Evolutionary conservation across 768 basidiomycete genomes (phyloP), one percentile per base, ranked within the genome.

Genomic region (Mycena amicta): DNA sequence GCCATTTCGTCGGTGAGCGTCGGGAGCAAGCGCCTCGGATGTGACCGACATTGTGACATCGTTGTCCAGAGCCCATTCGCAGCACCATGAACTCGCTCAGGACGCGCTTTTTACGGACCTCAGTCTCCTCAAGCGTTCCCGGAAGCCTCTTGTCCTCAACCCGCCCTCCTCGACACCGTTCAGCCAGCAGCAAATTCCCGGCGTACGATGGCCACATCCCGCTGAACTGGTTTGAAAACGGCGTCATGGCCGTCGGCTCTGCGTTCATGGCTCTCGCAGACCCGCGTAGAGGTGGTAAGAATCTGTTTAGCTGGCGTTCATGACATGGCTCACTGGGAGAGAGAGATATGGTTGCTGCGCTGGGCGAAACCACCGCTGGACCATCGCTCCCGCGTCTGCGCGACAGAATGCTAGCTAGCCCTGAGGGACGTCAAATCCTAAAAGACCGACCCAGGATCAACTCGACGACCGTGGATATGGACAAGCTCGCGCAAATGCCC

Each of bases 311-410:
- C 23, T 37, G 27, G 52, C 51, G 23, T 47, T n/a, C 16, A 45
- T 37, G n/a, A 39, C 50, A 26, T 23, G 22, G 5, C 50, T 16
- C 28, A 39, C 26, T 20, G 28, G 13, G n/a, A 30, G 47, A 43
- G 25, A 46, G 61, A 98, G 95, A 99, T 72, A 93, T 99, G 89
- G 84, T 98, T 40, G 95, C 97, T 12, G 90, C 93, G 4, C 81
- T 98, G 8, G 93, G 93, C 23, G 97, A 98, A 74, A 93, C 93
- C 1, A 95, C 96, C 1, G 91, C 94, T 5, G 89, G 91, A 2
- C 80, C 85, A 0, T 85, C 87, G 53, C 79, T 98, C 40, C 87
- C 91, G 5, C 79, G 81, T 47, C 75, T 97, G 49, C 86, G 92
- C 29, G 88, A 92, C 62, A 69, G 70, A 31, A 93, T 98, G 90